Evolutionary conservation across 495 filamentous ascomycete genomes (phyloP).

Genomic region (Neurospora africana): DNA sequence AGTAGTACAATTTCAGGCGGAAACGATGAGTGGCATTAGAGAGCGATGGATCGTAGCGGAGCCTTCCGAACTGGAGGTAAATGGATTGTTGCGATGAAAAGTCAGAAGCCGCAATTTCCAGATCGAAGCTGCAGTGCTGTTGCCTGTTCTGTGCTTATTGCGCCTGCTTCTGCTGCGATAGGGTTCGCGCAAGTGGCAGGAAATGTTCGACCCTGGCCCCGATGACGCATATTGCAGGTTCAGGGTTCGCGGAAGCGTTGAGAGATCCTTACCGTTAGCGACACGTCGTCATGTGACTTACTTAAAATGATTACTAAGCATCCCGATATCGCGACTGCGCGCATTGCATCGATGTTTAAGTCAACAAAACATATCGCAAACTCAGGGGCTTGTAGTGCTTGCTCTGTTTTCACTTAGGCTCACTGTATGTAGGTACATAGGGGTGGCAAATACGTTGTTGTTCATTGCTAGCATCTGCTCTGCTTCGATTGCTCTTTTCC

Average conservation of each 20-base stretch:
- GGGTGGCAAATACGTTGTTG: background rate
- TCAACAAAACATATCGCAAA: background rate
- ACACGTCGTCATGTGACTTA: slow-evolving; percentile 9
- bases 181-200: background rate
- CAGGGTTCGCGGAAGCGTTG: background rate
- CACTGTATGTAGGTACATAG: background rate
- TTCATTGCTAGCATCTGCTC: background rate
- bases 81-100: background rate
- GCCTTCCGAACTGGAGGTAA: background rate
- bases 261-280: background rate
- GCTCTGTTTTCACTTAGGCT: background rate
- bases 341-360: background rate
- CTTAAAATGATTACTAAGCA: background rate
- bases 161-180: background rate
- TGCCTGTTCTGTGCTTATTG: background rate
- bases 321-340: background rate
- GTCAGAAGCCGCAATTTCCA: background rate
- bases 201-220: background rate
- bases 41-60: background rate
- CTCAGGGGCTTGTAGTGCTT: background rate
- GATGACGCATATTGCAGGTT: background rate
- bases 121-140: background rate
- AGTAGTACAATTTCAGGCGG: background rate
- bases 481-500: background rate
- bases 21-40: background rate